phyloP scores from a whole-genome alignment of 345 rosid genomes.

The Leavenworthia alabamica region DNA sequence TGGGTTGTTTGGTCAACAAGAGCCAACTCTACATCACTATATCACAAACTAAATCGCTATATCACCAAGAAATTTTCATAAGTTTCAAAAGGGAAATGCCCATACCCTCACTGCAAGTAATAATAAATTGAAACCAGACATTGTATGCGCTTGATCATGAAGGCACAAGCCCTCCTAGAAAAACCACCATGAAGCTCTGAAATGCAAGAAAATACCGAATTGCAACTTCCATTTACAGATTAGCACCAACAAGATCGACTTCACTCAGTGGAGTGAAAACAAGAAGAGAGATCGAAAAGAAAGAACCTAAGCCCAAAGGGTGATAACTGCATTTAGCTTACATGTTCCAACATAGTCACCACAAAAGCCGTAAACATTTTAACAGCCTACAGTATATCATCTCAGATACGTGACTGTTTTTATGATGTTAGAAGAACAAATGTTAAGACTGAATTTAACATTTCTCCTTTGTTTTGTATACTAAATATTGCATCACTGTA shows the following conservation, averaged over 20 bases:
- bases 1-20: neutral
- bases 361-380: neutral
- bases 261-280: neutral
- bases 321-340: neutral
- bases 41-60: neutral
- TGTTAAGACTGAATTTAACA: slow-evolving; percentile 2
- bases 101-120: slow-evolving; percentile 1
- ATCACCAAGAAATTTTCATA: neutral
- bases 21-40: slow-evolving; percentile 4
- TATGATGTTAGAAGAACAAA: slow-evolving; percentile 1
- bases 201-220: neutral
- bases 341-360: slow-evolving; percentile 1
- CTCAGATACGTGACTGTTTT: neutral
- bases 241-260: neutral
- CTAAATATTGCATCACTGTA: neutral
- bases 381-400: slow-evolving; percentile 5
- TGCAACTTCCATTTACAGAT: neutral
- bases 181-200: neutral
- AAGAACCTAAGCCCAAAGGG: neutral
- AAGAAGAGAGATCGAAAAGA: neutral
- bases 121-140: neutral
- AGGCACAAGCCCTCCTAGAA: neutral
- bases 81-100: neutral
- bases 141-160: neutral
- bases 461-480: slow-evolving; percentile 12